These are phyloP conservation scores for Aeminium ludgeri DNA, from an alignment of 495 filamentous ascomycete genomes.

Conservation along the genomic window DNA sequence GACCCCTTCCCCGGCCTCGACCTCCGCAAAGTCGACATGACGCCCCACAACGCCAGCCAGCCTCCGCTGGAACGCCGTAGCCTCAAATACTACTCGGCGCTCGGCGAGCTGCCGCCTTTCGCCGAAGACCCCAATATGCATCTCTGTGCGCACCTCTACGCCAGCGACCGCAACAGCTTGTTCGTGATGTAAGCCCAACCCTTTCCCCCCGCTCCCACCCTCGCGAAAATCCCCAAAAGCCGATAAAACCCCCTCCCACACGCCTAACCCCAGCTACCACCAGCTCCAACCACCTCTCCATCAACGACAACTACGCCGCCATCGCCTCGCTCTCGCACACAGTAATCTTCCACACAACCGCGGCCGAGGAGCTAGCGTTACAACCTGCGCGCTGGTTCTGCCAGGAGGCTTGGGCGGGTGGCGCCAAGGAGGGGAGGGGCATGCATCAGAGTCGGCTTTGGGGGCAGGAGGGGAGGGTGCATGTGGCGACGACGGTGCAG, in stretches of 20 bases:
- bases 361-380: slow-evolving; percentile 19
- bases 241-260: too few relatives aligned
- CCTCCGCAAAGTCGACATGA: slow-evolving; percentile 48
- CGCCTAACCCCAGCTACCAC: background rate
- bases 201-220: background rate
- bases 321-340: slow-evolving; percentile 46
- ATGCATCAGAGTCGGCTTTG: slow-evolving; percentile 48
- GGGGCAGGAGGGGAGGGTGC: slow-evolving; percentile 30
- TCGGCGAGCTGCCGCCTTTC: slow-evolving; percentile 21
- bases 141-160: slow-evolving; percentile 47
- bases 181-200: slow-evolving; percentile 30
- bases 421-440: slow-evolving; percentile 38
- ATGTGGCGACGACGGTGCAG: slow-evolving; percentile 16
- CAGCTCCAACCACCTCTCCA: slow-evolving; percentile 37
- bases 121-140: slow-evolving; percentile 34
- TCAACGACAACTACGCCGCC: slow-evolving; percentile 31
- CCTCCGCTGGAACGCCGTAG: slow-evolving; percentile 39
- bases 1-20: slow-evolving; percentile 39
- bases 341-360: slow-evolving; percentile 41
- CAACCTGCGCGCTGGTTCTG: slow-evolving; percentile 40
- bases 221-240: too few relatives aligned
- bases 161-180: slow-evolving; percentile 50
- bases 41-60: slow-evolving; percentile 31
- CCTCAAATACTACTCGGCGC: slow-evolving; percentile 39
- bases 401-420: slow-evolving; percentile 46